phyloP scores from a whole-genome alignment of 176 grass and related monocot species.

The Bromus sterilis region DNA sequence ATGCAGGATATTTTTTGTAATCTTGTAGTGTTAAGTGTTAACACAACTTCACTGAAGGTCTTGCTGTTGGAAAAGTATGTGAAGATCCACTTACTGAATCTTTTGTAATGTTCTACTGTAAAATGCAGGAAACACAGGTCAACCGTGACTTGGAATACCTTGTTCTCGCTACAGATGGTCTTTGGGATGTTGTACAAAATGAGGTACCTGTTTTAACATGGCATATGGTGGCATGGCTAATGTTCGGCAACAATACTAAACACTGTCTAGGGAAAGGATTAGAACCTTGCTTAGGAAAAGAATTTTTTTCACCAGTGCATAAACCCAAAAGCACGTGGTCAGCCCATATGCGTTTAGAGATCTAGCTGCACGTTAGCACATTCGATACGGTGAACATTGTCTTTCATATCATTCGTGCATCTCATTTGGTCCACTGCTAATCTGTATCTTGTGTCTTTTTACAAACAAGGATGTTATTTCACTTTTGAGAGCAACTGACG shows the following conservation, averaged over 20 bases:
- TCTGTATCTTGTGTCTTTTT: background rate
- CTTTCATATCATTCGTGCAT: background rate
- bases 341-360: background rate
- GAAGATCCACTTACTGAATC: background rate
- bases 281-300: background rate
- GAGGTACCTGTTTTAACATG: slow-evolving; percentile 43
- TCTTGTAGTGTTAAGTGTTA: background rate
- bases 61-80: background rate
- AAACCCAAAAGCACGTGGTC: background rate
- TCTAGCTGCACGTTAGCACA: background rate
- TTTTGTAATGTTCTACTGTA: background rate
- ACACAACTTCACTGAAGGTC: background rate
- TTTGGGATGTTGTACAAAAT: slow-evolving; percentile 77
- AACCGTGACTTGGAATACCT: slow-evolving; percentile 54
- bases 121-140: slow-evolving; percentile 51
- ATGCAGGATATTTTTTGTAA: background rate
- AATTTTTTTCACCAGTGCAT: background rate
- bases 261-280: background rate
- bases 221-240: background rate
- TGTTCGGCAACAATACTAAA: background rate
- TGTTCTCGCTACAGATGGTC: slow-evolving; percentile 79
- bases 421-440: slow-evolving; percentile 9
- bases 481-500: slow-evolving; percentile 43
- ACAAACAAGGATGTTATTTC: slow-evolving; percentile 48
- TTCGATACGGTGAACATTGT: background rate